These are phyloP conservation scores for Daldinia decipiens DNA, from an alignment of 495 filamentous ascomycete genomes.

Conservation along the genomic window DNA sequence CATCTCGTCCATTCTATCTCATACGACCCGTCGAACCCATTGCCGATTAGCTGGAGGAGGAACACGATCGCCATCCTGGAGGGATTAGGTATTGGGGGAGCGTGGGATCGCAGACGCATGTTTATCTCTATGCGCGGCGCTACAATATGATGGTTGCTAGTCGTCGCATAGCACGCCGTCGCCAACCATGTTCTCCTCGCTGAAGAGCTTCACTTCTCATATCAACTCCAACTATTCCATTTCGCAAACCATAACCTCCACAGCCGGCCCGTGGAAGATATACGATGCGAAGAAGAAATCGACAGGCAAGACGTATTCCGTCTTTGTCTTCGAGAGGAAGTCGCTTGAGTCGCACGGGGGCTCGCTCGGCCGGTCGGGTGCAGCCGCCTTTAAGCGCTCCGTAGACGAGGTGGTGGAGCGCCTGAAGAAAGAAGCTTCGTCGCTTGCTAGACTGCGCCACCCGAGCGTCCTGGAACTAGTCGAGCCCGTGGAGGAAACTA, in stretches of 20 bases:
- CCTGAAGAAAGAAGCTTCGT: slow-evolving; percentile 88
- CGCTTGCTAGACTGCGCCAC: slow-evolving; percentile 85
- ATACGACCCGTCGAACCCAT: slow-evolving; percentile 7
- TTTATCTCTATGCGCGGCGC: slow-evolving; percentile 16
- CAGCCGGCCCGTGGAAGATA: slow-evolving; percentile 94
- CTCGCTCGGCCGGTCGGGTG: slow-evolving; percentile 62
- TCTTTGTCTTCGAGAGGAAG: slow-evolving; percentile 95
- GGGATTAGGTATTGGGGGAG: slow-evolving; percentile 19
- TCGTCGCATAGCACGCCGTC: slow-evolving; percentile 25
- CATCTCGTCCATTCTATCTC: neutral
- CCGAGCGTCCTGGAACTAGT: slow-evolving; percentile 91
- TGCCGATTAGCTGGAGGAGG: slow-evolving; percentile 10
- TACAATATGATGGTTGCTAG: slow-evolving; percentile 47
- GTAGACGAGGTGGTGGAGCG: slow-evolving; percentile 91
- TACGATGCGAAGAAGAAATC: slow-evolving; percentile 97
- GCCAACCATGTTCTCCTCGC: slow-evolving; percentile 82
- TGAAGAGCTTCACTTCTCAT: slow-evolving; percentile 90
- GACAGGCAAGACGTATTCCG: slow-evolving; percentile 84
- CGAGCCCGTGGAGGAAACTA: slow-evolving; percentile 94
- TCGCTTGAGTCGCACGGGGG: slow-evolving; percentile 75
- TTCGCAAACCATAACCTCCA: slow-evolving; percentile 71
- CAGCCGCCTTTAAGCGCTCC: slow-evolving; percentile 75
- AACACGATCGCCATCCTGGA: slow-evolving; percentile 18
- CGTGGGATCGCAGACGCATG: slow-evolving; percentile 26
- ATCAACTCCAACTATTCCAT: slow-evolving; percentile 91